Percentiles rank a stretch among this genome's conserved stretches.
Evolutionary conservation across 768 basidiomycete genomes (phyloP).

Genomic region (Rubroboletus satanas): DNA sequence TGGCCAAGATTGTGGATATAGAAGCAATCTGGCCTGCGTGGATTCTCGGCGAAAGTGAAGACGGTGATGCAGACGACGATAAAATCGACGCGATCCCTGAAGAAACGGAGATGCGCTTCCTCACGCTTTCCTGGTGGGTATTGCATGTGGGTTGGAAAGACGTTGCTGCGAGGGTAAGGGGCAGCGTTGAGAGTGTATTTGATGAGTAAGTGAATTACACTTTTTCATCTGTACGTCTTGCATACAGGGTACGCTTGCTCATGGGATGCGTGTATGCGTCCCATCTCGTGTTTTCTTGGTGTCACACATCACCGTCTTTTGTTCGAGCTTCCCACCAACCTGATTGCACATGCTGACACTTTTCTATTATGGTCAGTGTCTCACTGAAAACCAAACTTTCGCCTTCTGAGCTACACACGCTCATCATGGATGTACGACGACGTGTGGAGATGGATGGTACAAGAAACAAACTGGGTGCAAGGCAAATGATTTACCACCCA

Average conservation of each 20-base stretch:
- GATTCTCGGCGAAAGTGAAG: constrained; percentile 22
- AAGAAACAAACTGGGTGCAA: constrained; percentile 12
- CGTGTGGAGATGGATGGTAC: constrained; percentile 71
- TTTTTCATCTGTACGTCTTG: neutral
- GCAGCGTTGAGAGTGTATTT: constrained; percentile 78
- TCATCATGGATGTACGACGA: constrained; percentile 70
- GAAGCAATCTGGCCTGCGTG: constrained; percentile 25
- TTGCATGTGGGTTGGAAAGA: constrained; percentile 90
- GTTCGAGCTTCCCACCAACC: neutral
- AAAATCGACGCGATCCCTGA: constrained; percentile 43
- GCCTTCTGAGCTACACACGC: constrained; percentile 59
- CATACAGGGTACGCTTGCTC: neutral
- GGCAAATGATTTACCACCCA: constrained; percentile 1
- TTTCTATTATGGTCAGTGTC: constrained; percentile 47
- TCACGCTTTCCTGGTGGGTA: constrained; percentile 92
- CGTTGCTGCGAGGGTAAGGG: constrained; percentile 66
- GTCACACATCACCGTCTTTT: neutral
- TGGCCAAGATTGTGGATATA: constrained; percentile 24
- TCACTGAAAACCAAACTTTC: constrained; percentile 77
- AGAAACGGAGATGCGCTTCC: constrained; percentile 72
- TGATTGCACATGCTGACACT: constrained; percentile 8
- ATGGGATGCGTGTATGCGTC: neutral
- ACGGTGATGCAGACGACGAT: constrained; percentile 28
- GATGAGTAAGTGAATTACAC: constrained; percentile 56
- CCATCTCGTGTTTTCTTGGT: neutral